phyloP scores from a whole-genome alignment of 768 basidiomycete species.

The Rubroboletus satanas region DNA sequence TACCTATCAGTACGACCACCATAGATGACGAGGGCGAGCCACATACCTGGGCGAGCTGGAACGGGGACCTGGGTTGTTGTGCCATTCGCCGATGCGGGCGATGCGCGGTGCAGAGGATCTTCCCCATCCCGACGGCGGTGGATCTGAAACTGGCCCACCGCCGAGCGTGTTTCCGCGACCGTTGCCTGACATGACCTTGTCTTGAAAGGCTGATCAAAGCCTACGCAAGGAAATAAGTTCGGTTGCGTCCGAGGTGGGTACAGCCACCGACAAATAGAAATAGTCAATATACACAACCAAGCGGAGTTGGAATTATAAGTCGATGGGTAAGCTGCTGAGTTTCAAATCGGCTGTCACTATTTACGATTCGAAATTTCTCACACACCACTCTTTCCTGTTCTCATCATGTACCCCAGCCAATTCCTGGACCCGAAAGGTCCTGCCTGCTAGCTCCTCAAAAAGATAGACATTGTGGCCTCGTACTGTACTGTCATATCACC shows the following conservation, averaged over 20 bases:
- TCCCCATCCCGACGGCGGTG: constrained; percentile 47
- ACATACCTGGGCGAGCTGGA: constrained; percentile 15
- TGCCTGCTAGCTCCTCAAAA: too few species aligned
- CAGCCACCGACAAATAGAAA: background rate
- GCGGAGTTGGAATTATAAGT: too few species aligned
- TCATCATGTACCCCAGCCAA: too few species aligned
- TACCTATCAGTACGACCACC: background rate
- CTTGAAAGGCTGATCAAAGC: background rate
- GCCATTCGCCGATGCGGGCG: constrained; percentile 55
- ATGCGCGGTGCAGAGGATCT: constrained; percentile 40
- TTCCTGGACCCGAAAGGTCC: too few species aligned
- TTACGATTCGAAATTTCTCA: too few species aligned
- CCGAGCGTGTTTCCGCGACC: constrained; percentile 45
- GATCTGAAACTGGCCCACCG: constrained; percentile 42
- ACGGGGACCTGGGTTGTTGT: constrained; percentile 19
- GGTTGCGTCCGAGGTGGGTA: background rate
- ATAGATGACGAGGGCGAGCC: background rate
- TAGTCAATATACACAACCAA: too few species aligned
- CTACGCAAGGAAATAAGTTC: background rate
- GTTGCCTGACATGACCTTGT: constrained; percentile 36
- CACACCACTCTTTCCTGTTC: too few species aligned
- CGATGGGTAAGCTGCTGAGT: too few species aligned
- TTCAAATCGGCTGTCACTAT: too few species aligned
- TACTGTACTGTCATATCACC: too few species aligned
- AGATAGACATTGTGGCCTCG: too few species aligned